Base-by-base conservation (phyloP, 257 asterid species). In the Henckelia pumila region DNA sequence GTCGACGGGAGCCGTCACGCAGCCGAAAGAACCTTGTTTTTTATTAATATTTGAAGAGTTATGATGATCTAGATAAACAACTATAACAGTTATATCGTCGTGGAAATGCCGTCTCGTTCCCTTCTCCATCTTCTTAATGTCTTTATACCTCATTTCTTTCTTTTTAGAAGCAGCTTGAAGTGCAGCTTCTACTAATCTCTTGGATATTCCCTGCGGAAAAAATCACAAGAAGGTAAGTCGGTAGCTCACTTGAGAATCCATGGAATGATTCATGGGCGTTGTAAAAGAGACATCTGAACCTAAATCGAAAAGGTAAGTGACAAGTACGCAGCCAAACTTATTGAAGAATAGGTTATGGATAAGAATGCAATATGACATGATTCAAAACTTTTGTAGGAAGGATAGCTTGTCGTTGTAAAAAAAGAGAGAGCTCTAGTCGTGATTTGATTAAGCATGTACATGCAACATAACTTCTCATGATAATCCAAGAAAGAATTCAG, bases 21-120 rank as follows among this genome's bases (percentile, higher is more conserved):
- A 66, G 71, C 88, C 89, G 44, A 67, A 35, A 13, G 70, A 17
- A 58, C 80, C 77, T 64, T 74, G 84, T 35, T 79, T 79, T 25
- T 59, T 70, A 55, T 67, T 80, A 19, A 76, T 63, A 30, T 69
- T 55, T 7, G 78, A 72, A 0, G 83, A 62, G 53, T 64, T 79
- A 23, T 83, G 76, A 64, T 85, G 82, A 78, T 91, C 96, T 32
- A 94, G 96, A 72, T 84, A 94, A 52, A 88, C 69, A 52, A 94
- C 97, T 19, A 94, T 66, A 50, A 91, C 96, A 33, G 89, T 85
- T 59, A 91, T 94, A 72, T 94, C 97, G 24, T 94, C 99, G 20
- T 88, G 99, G 80, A 94, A 91, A 80, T 91, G 96, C 23, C 99
- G 84, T 78, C 99, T 73, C 57, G 77, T 70, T 37, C 99, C 99